Base-by-base conservation (phyloP, 2,329 filamentous ascomycete species). In the Drechslerella coelobrocha region DNA sequence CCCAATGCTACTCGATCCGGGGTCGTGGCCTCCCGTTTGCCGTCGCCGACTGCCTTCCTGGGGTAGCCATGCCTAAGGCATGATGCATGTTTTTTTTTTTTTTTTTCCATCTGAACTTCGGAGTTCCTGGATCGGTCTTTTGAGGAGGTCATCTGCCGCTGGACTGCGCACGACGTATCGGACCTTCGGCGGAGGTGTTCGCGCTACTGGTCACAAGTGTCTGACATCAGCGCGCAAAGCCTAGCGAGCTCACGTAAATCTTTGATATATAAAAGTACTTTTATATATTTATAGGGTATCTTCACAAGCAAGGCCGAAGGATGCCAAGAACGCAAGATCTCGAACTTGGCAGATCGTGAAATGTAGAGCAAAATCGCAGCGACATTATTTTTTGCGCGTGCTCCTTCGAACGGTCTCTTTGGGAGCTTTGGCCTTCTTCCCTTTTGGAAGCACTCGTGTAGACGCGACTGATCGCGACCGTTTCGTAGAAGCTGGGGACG, bases 391-490 rank as follows among this genome's bases (percentile, higher is more conserved):
- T 53, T 72, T 72, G 37, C 68, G 57, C 29, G 68, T 56, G 55
- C 68, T 72, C 56, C 68, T 61, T 39, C 68, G 54, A 37, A 72
- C 68, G 27, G 48, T 66, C 24, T 61, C 68, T 34, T 72, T 72
- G 9, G 51, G 60, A 19, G 61, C 55, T 55, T 65, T 72, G 10
- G 55, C 51, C 10, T 72, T 66, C 55, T 72, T 72, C 26, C 56
- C 56, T 21, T 61, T 72, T 6, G 68, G 48, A 41, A 55, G 48
- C 43, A 61, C 61, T n/a, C 61, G 60, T 19, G 68, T 66, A 29
- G 68, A 72, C 39, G 68, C 68, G 29, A 66, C 68, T 24, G 68
- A 72, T 47, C 68, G 43, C 48, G 68, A 72, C 23, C 68, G 68
- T 24, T 52, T 72, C 8, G 68, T 72, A 7, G 68, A 65, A 34